Conservation (phyloP, 2,329 filamentous ascomycete species). For the Xylogone sp. region DNA sequence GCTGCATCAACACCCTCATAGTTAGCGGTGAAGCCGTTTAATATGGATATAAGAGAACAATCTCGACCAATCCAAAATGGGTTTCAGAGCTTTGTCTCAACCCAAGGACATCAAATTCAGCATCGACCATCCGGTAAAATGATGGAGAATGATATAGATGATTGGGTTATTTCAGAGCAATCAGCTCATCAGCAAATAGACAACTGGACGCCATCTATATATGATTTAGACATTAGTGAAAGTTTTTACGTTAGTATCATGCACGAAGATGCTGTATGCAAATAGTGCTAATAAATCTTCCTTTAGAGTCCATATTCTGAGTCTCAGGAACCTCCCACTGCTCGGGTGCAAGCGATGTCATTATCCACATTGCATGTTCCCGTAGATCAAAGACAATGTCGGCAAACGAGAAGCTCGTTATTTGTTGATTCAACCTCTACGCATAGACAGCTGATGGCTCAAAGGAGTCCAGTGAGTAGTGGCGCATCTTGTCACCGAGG, state of each 20-base stretch:
- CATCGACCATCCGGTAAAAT: slow-evolving; percentile 24
- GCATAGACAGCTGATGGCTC: too few relatives aligned
- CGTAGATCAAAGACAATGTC: neutral
- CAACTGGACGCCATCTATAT: slow-evolving; percentile 18
- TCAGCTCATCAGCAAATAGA: slow-evolving; percentile 9
- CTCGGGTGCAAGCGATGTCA: slow-evolving; percentile 1
- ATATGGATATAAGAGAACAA: slow-evolving; percentile 26
- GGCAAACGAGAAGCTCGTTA: neutral
- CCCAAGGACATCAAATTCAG: slow-evolving; percentile 1
- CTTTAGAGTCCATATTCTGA: neutral
- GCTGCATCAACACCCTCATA: slow-evolving; percentile 13
- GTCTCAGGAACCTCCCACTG: neutral
- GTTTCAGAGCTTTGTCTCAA: slow-evolving; percentile 23
- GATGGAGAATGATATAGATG: slow-evolving; percentile 24
- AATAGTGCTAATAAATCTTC: neutral
- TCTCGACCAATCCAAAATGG: slow-evolving; percentile 23
- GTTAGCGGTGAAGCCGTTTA: slow-evolving; percentile 23
- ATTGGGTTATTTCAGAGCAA: slow-evolving; percentile 21
- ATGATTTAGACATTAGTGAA: slow-evolving; percentile 17
- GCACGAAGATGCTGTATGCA: slow-evolving; percentile 13
- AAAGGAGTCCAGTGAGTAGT: too few relatives aligned
- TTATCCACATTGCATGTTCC: neutral
- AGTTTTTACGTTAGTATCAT: slow-evolving; percentile 15
- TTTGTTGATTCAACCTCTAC: neutral
- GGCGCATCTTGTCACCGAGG: neutral